Percentiles rank a stretch among this genome's conserved stretches.
Evolutionary conservation across 2,329 filamentous ascomycete genomes (phyloP).

Genomic region (Microsporum ferrugineum): DNA sequence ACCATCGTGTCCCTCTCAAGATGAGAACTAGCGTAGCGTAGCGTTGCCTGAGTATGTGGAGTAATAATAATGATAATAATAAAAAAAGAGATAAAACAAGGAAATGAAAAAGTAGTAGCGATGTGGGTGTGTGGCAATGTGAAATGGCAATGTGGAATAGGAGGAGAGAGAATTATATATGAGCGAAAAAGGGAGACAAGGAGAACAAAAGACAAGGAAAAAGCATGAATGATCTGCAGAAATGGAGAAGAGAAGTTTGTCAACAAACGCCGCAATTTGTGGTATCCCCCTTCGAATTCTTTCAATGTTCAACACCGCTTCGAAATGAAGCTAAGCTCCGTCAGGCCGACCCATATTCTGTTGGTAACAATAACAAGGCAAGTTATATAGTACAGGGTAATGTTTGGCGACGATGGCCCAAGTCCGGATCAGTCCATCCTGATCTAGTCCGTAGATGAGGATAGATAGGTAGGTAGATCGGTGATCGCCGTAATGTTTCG

Average conservation of each 20-base stretch:
- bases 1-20: constrained; percentile 1
- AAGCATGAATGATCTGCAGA: not conserved
- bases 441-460: not conserved
- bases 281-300: not conserved
- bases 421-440: not conserved
- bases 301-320: constrained; percentile 4
- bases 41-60: constrained; percentile 1
- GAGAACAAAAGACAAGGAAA: not conserved
- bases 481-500: constrained; percentile 2
- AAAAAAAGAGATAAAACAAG: not conserved
- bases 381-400: constrained; percentile 6
- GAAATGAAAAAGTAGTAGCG: not conserved
- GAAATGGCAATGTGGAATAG: not conserved
- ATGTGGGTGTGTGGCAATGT: not conserved
- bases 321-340: not conserved
- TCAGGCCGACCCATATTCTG: constrained; percentile 3
- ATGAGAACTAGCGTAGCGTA: not conserved
- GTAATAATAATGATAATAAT: not conserved
- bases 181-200: not conserved
- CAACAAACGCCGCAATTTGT: constrained; percentile 3
- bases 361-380: constrained; percentile 1
- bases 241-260: constrained; percentile 3
- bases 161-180: constrained; percentile 2
- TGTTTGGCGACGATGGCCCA: not conserved
- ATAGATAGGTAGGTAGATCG: not conserved